Base-by-base conservation (phyloP, 352 stramenopile species). In the Phytophthora uliginosa region DNA sequence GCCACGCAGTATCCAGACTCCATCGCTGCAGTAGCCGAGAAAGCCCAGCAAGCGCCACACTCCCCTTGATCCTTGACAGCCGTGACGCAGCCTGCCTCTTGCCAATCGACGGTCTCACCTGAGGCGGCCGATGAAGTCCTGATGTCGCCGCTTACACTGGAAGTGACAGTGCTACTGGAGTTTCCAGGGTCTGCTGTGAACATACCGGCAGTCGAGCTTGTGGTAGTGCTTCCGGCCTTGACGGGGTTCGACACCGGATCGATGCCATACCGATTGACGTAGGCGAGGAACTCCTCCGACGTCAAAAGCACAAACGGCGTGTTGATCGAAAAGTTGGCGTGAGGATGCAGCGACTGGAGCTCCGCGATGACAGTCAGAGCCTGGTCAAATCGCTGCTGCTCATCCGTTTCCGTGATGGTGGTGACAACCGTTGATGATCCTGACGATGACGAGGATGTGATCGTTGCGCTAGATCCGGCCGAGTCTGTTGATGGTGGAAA, bases 41-140 rank as follows among this genome's bases (percentile, higher is more conserved):
- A 91, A 0, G 83, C 81, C 81, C 81, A 91, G 59, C 81, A 91
- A 54, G 83, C 79, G 24, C 81, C 81, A 48, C 83, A 91, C 57
- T 82, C 79, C 1, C 68, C 66, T 62, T 91, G 83, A 61, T 91
- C 79, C 62, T 84, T 86, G 20, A 91, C 75, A 26, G 63, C 58
- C 2, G 87, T 98, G 28, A 99, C 96, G 50, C 77, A 89, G 22
- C 79, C 83, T 50, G 77, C 66, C 10, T 83, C 40, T 64, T 90
- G 73, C 91, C 90, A 97, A 67, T 97, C 88, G 36, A 92, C 76
- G 20, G 54, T 69, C 68, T 93, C 75, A 9, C 78, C 81, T 10
- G 72, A 47, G 0, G 76, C 79, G 9, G 83, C 83, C 4, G 83
- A 74, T 2, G 65, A 71, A 4, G 81, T 90, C 72, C 68, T 81